Evolutionary conservation across 2,329 filamentous ascomycete species (phyloP).

Genomic region (Monilinia fructigena): DNA sequence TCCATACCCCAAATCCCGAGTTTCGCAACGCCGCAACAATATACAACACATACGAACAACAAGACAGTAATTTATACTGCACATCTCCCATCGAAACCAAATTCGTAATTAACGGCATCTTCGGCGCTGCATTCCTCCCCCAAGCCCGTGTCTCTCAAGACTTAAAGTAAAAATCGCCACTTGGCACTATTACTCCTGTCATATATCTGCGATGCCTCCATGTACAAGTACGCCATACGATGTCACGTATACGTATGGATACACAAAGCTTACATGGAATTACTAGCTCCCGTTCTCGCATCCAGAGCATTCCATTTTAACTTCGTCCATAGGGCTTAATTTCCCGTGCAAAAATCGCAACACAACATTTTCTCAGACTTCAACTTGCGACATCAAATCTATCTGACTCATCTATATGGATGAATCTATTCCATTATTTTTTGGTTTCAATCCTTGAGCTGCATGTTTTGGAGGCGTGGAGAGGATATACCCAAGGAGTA

Average conservation of each 20-base stretch:
- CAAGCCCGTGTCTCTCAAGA: background rate
- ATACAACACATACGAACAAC: no score
- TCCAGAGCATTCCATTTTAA: background rate
- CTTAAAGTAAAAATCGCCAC: background rate
- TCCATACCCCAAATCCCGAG: no score
- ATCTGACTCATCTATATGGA: no score
- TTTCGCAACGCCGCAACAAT: no score
- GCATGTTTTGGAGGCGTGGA: no score
- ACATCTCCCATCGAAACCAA: background rate
- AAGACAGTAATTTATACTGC: no score
- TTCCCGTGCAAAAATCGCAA: background rate
- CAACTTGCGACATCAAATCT: background rate
- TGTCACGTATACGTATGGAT: background rate
- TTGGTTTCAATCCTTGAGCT: no score
- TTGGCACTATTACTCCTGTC: background rate
- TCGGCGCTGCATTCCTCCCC: background rate
- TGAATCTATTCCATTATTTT: no score
- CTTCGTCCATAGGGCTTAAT: background rate
- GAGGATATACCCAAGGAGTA: background rate
- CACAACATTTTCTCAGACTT: background rate
- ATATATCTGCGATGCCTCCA: background rate
- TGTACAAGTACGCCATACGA: background rate
- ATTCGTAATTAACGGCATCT: background rate
- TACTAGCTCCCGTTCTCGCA: background rate
- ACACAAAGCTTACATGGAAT: background rate